Conservation (phyloP, 352 stramenopile genomes). For the Aphanomyces stellatus region DNA sequence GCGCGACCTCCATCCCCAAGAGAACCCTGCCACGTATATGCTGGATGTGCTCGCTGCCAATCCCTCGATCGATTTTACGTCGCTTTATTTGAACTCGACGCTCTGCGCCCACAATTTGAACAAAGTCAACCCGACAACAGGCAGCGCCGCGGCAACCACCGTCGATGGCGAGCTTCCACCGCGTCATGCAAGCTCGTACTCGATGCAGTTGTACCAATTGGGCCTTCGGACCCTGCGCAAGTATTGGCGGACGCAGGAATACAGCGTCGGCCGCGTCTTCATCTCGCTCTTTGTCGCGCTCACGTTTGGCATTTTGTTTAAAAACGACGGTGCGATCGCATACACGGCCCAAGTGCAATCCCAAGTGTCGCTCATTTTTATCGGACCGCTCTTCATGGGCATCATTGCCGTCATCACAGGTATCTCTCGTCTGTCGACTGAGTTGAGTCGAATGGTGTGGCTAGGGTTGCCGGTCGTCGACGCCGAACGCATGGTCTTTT, state of each 20-base stretch:
- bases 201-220: conserved; percentile 9
- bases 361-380: conserved; percentile 72
- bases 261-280: conserved; percentile 26
- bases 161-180: not conserved
- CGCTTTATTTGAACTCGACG: not conserved
- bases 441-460: not conserved
- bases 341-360: conserved; percentile 42
- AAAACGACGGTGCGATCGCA: conserved; percentile 21
- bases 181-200: not conserved
- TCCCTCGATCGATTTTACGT: not conserved
- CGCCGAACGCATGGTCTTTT: conserved; percentile 81
- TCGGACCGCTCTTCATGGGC: conserved; percentile 73
- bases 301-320: conserved; percentile 40
- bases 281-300: conserved; percentile 28
- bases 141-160: too few relatives aligned
- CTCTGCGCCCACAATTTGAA: not conserved
- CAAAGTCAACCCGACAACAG: too few relatives aligned
- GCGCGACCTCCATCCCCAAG: conserved; percentile 35
- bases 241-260: conserved; percentile 26
- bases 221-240: conserved; percentile 15
- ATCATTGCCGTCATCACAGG: conserved; percentile 64
- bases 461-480: conserved; percentile 47
- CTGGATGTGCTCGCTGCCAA: conserved; percentile 49
- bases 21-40: conserved; percentile 88
- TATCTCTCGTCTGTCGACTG: too few relatives aligned